Evolutionary conservation across 1,139 yeast species (phyloP), one percentile per base, ranked within the genome.

Genomic region (Blastobotrys elegans): DNA sequence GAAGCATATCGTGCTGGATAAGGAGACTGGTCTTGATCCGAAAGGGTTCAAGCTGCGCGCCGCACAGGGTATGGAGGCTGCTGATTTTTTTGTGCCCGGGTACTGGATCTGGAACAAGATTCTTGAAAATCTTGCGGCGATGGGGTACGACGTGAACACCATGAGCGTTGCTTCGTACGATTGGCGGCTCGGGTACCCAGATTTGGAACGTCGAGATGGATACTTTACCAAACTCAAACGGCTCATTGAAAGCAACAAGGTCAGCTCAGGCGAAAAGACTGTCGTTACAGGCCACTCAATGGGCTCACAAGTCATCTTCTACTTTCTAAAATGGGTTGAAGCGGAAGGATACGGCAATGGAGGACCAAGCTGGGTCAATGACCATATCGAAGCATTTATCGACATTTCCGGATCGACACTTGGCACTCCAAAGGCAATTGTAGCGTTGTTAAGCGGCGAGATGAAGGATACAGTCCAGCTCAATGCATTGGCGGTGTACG

Each of bases 91-190:
- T 62, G 81, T 92, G 66, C 88, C 97, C 3, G 98, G 98, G 0
- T 92, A 92, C 67, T 92, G 98, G 98, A 87, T 92, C 58, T 92
- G 98, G 98, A 88, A 88, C 64, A 92, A 94, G 64, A 79, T 92
- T 48, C 72, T 92, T 16, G 96, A 92, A 64, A 94, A 94, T 60
- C 71, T 94, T 55, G 95, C 96, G 1, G 97, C 88, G 0, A 77
- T 94, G 53, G 97, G 97, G 0, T 92, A 92, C 65, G 95, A 88
- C 40, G 92, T 96, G 2, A 83, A 88, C 58, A 86, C 79, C 59
- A 89, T 92, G 97, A 63, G 76, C 29, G 82, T 90, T 48, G 98
- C 97, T 0, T 76, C 96, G 2, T 92, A 92, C 64, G 98, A 92
- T 66, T 92, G 98, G 98, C 76, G 98, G 59, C 74, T 92, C 58